Percentiles rank a stretch among this genome's conserved stretches.
Conservation (phyloP, 2,329 filamentous ascomycete species). For the Blumeriella jaapii region DNA sequence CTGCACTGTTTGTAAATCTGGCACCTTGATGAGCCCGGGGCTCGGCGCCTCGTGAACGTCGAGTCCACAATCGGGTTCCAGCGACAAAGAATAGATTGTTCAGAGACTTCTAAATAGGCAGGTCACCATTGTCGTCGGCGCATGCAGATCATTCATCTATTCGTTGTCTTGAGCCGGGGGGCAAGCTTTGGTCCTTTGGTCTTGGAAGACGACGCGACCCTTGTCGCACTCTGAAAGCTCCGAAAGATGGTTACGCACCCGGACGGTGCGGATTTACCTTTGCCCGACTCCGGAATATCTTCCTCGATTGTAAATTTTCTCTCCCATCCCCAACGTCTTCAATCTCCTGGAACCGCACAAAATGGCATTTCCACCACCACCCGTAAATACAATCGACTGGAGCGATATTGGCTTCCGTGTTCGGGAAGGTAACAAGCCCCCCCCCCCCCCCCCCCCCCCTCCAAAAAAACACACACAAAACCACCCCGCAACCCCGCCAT, state of each 20-base stretch:
- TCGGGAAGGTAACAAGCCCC: constrained; percentile 58
- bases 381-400: constrained; percentile 80
- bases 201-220: not conserved
- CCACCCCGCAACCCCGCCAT: constrained; percentile 2
- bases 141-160: not conserved
- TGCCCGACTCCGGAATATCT: too few relatives aligned
- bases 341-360: constrained; percentile 5
- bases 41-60: not conserved
- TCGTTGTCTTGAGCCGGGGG: constrained; percentile 6
- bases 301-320: not conserved
- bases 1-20: too few relatives aligned
- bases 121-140: not conserved
- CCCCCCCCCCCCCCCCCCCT: not conserved
- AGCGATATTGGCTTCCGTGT: constrained; percentile 85
- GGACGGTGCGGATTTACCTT: too few relatives aligned
- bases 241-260: too few relatives aligned
- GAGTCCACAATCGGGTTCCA: not conserved
- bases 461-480: too few relatives aligned
- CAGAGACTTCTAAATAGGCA: constrained; percentile 1
- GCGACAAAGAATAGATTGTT: constrained; percentile 3
- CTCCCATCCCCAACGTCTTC: not conserved
- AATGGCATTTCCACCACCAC: constrained; percentile 60
- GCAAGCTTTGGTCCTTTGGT: not conserved
- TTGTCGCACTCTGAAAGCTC: constrained; percentile 1
- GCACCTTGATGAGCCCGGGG: not conserved